phyloP scores from a whole-genome alignment of 768 basidiomycete genomes.

The Lactarius hengduanensis region DNA sequence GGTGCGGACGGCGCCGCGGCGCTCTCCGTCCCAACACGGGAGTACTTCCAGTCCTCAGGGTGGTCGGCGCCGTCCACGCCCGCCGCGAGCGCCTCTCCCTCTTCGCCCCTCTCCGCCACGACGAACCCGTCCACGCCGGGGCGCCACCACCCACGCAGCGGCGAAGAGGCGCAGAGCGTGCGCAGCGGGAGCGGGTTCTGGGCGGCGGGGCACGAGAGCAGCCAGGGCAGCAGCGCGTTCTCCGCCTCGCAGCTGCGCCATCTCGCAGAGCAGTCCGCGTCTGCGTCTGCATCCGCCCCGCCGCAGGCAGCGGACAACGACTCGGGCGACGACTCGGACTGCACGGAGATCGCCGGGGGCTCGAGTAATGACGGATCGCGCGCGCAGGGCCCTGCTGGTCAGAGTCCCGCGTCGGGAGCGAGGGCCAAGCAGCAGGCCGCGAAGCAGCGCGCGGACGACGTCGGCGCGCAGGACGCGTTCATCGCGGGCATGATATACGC shows the following conservation, averaged over 20 bases:
- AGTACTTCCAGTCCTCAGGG: slow-evolving; percentile 83
- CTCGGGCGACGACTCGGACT: slow-evolving; percentile 60
- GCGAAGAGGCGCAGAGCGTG: slow-evolving; percentile 43
- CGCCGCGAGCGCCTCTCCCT: slow-evolving; percentile 29
- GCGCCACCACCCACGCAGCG: slow-evolving; percentile 12
- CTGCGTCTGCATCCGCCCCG: slow-evolving; percentile 29
- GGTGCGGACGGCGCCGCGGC: slow-evolving; percentile 78
- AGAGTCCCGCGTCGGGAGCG: not conserved
- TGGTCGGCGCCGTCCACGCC: slow-evolving; percentile 60
- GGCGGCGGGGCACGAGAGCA: slow-evolving; percentile 53
- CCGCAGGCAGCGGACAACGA: slow-evolving; percentile 46
- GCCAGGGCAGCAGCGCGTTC: slow-evolving; percentile 56
- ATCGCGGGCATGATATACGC: slow-evolving; percentile 88
- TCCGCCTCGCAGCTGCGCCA: slow-evolving; percentile 36
- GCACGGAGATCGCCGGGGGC: slow-evolving; percentile 50
- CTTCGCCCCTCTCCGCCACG: slow-evolving; percentile 18
- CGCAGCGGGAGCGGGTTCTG: slow-evolving; percentile 77
- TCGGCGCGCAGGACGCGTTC: slow-evolving; percentile 79
- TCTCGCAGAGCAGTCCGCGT: slow-evolving; percentile 6
- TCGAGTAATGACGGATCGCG: slow-evolving; percentile 32
- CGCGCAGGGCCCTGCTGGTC: not conserved
- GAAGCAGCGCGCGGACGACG: slow-evolving; percentile 56
- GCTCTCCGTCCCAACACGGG: slow-evolving; percentile 75
- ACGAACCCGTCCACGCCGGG: slow-evolving; percentile 1
- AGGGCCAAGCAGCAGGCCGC: not conserved